Base-by-base conservation (phyloP, 345 rosid genomes). In the Camelina hispida region DNA sequence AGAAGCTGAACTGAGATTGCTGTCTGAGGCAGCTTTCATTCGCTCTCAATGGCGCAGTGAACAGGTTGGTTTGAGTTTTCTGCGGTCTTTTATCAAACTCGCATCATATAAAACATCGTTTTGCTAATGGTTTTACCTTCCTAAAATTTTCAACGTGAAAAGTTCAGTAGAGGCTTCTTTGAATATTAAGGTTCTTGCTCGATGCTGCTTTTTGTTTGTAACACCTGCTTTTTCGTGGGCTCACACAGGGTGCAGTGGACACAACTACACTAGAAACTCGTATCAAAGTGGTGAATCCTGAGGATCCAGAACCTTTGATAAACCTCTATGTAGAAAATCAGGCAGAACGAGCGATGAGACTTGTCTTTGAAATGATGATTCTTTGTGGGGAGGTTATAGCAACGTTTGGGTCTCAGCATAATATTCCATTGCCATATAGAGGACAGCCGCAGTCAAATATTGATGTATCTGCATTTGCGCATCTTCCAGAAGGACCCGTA, bases 401-500 rank as follows among this genome's bases (percentile, higher is more conserved):
- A 50, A 83, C 93, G 43, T 94, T 81, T 77, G 96, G 98, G 48
- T 88, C 85, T 47, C 70, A 56, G 76, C 86, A 89, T 72, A 88
- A 87, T 75, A 84, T 94, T 61, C 87, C 95, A 28, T 81, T 94
- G 81, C 98, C 98, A 7, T 94, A 91, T 77, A 83, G 98, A 85
- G 98, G 98, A 79, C 98, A 94, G 75, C 97, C 97, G 9, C 98
- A 94, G 65, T 88, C 92, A 35, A 84, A 90, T 69, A 85, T 91
- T n/a, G 96, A 94, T 72, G 75, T 83, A 51, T 88, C 96, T 66
- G 84, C 87, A 79, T 91, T 88, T 79, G 74, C 85, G 44, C 95
- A 94, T 84, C 95, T 94, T 83, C 96, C 97, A 47, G 93, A 94
- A 83, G 98, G 98, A 71, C 96, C 98, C 25, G 92, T 91, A 62